Evolutionary conservation across 192 early-diverging fungal species (phyloP).

Genomic region (Coemansia sp.): DNA sequence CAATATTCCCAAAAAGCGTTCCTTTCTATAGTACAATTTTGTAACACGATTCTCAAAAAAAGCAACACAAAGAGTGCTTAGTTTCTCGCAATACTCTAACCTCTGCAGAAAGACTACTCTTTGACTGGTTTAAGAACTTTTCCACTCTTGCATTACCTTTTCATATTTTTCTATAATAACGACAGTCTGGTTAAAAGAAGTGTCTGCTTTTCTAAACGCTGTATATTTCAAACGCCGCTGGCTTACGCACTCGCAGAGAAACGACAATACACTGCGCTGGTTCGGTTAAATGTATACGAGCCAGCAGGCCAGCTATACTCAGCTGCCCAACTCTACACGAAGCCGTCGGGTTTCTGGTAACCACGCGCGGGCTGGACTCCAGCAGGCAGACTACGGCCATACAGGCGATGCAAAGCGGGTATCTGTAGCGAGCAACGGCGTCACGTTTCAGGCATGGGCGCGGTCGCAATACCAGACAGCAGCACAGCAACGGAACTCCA

Average conservation of each 20-base stretch:
- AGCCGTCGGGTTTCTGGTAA: slow-evolving; percentile 44
- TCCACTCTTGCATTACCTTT: background rate
- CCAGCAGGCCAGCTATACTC: slow-evolving; percentile 42
- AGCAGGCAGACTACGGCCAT: slow-evolving; percentile 23
- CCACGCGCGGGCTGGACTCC: slow-evolving; percentile 35
- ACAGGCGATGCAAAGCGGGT: slow-evolving; percentile 5
- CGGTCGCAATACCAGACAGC: slow-evolving; percentile 38
- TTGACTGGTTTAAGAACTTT: background rate
- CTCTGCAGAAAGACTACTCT: too few relatives aligned
- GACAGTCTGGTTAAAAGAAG: too few relatives aligned
- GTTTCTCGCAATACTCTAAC: too few relatives aligned
- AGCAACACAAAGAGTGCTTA: background rate
- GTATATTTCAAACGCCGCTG: background rate
- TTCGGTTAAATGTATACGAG: slow-evolving; percentile 34
- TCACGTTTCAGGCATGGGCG: slow-evolving; percentile 50
- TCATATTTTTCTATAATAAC: background rate
- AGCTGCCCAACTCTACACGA: slow-evolving; percentile 47
- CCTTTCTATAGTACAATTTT: slow-evolving; percentile 3
- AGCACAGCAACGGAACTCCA: background rate
- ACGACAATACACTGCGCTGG: background rate
- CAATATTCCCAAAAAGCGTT: slow-evolving; percentile 1
- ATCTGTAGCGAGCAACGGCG: slow-evolving; percentile 8
- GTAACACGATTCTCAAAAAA: background rate
- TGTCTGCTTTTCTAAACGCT: too few relatives aligned
- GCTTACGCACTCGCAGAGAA: background rate